Evolutionary conservation across 345 rosid species (phyloP).

Genomic region (Brassica cretica): DNA sequence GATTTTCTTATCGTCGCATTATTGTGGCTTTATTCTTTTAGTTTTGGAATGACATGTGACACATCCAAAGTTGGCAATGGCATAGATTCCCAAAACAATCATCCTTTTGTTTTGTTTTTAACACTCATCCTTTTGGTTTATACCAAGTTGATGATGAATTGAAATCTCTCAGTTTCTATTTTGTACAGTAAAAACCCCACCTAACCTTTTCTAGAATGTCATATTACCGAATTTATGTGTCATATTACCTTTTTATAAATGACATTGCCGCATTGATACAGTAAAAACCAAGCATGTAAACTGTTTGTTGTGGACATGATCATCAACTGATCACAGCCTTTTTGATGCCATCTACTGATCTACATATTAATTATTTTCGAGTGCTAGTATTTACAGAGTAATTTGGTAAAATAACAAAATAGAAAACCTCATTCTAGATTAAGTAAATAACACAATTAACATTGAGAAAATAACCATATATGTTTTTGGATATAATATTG

Average conservation of each 20-base stretch:
- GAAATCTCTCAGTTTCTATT: conserved; percentile 13
- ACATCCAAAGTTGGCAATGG: conserved; percentile 26
- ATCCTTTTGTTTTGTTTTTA: neutral
- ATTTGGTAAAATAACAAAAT: neutral
- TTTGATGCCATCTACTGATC: neutral
- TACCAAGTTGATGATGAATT: conserved; percentile 12
- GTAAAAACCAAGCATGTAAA: neutral
- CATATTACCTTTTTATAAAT: neutral
- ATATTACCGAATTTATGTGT: neutral
- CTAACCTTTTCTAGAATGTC: neutral
- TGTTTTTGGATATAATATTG: neutral
- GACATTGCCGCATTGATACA: neutral
- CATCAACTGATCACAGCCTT: neutral
- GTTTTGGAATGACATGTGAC: conserved; percentile 29
- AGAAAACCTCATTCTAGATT: neutral
- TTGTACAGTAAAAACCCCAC: neutral
- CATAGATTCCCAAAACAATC: conserved; percentile 18
- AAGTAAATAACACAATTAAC: neutral
- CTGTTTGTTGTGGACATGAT: neutral
- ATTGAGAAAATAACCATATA: neutral
- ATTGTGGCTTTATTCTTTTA: conserved; percentile 18
- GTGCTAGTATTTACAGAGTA: neutral
- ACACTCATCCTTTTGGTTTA: conserved; percentile 7
- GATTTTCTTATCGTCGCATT: conserved; percentile 24
- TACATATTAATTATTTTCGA: neutral